phyloP scores from a whole-genome alignment of 495 filamentous ascomycete genomes.

The Cercophora sp. region DNA sequence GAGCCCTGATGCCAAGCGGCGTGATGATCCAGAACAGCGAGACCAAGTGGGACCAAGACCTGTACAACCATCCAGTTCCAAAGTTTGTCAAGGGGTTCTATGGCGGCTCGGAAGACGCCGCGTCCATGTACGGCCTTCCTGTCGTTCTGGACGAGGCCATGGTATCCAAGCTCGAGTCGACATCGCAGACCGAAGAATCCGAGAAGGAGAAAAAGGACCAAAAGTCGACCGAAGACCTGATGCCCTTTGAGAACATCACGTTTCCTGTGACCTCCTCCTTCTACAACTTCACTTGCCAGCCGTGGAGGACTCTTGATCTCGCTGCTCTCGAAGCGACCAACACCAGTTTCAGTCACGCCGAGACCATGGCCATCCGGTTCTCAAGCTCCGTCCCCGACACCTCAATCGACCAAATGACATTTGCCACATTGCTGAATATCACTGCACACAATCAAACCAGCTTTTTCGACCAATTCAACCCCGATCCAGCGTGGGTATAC shows the following conservation, averaged over 20 bases:
- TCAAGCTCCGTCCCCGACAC: background rate
- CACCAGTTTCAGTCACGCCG: background rate
- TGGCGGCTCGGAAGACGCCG: background rate
- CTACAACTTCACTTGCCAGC: background rate
- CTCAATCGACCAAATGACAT: background rate
- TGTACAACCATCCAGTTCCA: constrained; percentile 4
- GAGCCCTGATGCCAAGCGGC: background rate
- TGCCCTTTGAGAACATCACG: background rate
- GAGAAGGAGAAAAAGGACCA: background rate
- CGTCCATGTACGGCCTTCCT: background rate
- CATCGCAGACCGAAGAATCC: background rate
- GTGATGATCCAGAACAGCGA: background rate
- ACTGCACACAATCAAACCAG: background rate
- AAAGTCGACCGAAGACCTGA: background rate
- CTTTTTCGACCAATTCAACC: background rate
- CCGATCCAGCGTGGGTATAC: background rate
- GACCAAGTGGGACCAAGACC: background rate
- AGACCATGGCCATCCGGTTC: background rate
- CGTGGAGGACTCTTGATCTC: background rate
- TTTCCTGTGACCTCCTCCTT: constrained; percentile 2
- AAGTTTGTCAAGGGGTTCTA: background rate
- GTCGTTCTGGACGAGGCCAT: background rate
- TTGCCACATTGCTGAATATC: background rate
- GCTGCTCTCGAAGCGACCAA: background rate
- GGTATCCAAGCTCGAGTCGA: too few species aligned